Evolutionary conservation across 2,329 filamentous ascomycete genomes (phyloP).

Genomic region (Verticillium nonalfalfae): DNA sequence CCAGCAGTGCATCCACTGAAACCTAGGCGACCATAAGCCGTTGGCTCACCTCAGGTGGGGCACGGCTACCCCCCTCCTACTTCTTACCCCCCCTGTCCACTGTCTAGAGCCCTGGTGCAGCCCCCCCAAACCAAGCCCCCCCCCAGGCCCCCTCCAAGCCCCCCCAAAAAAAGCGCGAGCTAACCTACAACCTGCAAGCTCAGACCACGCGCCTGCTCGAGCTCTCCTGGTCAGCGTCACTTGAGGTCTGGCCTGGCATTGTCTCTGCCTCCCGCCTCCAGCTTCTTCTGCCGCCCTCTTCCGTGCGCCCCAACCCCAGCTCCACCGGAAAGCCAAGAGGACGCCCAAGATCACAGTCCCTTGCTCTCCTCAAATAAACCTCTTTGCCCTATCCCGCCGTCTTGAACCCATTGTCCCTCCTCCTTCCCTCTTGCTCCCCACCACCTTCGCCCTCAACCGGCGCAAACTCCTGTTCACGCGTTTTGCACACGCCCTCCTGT

Average conservation of each 20-base stretch:
- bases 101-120: background rate
- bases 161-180: background rate
- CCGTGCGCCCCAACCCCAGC: background rate
- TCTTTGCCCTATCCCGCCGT: background rate
- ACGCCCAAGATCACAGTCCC: background rate
- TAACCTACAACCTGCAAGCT: background rate
- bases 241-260: background rate
- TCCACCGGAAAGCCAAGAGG: slow-evolving; percentile 3
- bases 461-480: background rate
- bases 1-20: background rate
- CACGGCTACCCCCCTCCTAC: background rate
- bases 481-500: background rate
- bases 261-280: background rate
- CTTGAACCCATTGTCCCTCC: background rate
- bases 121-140: background rate
- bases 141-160: too few species aligned
- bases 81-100: background rate
- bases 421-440: background rate
- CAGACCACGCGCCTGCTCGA: background rate
- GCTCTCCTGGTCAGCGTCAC: background rate
- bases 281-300: background rate
- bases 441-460: background rate
- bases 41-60: background rate
- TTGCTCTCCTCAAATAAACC: background rate
- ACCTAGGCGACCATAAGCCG: background rate